Evolutionary conservation across 768 basidiomycete species (phyloP).

Genomic region (Kwoniella newhampshirensis): DNA sequence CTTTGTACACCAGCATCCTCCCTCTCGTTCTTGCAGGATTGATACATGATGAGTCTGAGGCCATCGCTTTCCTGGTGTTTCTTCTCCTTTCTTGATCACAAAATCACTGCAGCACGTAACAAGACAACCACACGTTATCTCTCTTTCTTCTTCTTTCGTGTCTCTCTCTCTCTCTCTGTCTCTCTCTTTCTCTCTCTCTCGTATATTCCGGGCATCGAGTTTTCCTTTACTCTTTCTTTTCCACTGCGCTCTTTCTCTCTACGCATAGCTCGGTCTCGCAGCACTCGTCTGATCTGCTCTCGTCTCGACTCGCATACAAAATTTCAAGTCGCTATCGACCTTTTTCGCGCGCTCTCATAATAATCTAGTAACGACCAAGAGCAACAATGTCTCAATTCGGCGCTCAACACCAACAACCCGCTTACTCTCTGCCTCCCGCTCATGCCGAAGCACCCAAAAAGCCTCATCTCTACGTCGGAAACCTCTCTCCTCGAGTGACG

Average conservation of each 20-base stretch:
- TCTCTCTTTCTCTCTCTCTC: slow-evolving; percentile 53
- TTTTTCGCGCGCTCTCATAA: slow-evolving; percentile 55
- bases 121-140: slow-evolving; percentile 8
- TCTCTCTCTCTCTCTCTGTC: slow-evolving; percentile 53
- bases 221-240: slow-evolving; percentile 53
- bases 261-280: slow-evolving; percentile 59
- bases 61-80: not conserved
- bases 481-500: slow-evolving; percentile 93
- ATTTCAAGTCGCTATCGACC: slow-evolving; percentile 56
- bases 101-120: not conserved
- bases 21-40: not conserved
- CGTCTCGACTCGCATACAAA: slow-evolving; percentile 55
- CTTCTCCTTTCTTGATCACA: not conserved
- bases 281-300: slow-evolving; percentile 56
- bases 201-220: slow-evolving; percentile 20
- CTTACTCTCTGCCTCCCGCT: slow-evolving; percentile 1
- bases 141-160: slow-evolving; percentile 12
- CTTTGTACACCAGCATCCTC: not conserved
- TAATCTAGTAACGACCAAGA: not conserved
- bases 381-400: not conserved
- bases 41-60: not conserved
- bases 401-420: slow-evolving; percentile 16
- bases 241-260: slow-evolving; percentile 55
- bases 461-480: slow-evolving; percentile 98
- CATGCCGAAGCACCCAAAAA: slow-evolving; percentile 55